Conservation (phyloP, 768 basidiomycete species). For the Boletus sp. region DNA sequence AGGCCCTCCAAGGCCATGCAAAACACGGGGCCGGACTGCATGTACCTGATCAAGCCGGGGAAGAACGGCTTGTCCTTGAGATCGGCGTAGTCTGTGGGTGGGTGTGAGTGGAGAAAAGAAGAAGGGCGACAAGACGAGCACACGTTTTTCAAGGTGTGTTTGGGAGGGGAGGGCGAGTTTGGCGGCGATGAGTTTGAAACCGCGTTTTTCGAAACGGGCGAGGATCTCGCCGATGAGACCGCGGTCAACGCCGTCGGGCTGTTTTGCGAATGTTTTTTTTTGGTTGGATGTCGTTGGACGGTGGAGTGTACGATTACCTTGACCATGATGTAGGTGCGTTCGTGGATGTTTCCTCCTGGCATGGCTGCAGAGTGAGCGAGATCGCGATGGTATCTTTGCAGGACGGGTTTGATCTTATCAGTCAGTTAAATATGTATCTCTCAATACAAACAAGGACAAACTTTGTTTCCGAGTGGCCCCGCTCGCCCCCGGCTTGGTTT, state of each 20-base stretch:
- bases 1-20: constrained; percentile 96
- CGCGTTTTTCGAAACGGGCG: constrained; percentile 93
- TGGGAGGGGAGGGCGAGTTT: constrained; percentile 81
- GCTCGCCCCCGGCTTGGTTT: too few species aligned
- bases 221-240: constrained; percentile 95
- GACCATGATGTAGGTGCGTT: constrained; percentile 99
- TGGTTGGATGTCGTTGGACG: background rate
- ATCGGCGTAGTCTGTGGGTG: constrained; percentile 82
- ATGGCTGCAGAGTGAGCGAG: constrained; percentile 21
- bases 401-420: constrained; percentile 28
- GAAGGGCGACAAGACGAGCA: background rate
- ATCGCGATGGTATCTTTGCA: constrained; percentile 25
- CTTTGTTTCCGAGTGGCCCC: constrained; percentile 22
- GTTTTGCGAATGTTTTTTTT: background rate
- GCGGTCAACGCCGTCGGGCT: constrained; percentile 99
- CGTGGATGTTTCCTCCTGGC: constrained; percentile 35
- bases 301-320: constrained; percentile 52
- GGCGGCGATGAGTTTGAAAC: constrained; percentile 94
- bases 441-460: constrained; percentile 43
- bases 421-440: background rate
- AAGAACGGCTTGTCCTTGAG: constrained; percentile 94
- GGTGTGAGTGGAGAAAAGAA: background rate
- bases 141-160: constrained; percentile 90
- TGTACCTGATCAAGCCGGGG: constrained; percentile 94
- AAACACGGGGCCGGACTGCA: constrained; percentile 93